phyloP scores from a whole-genome alignment of 164 flowering plant genomes.

The Chimonanthus salicifolius region DNA sequence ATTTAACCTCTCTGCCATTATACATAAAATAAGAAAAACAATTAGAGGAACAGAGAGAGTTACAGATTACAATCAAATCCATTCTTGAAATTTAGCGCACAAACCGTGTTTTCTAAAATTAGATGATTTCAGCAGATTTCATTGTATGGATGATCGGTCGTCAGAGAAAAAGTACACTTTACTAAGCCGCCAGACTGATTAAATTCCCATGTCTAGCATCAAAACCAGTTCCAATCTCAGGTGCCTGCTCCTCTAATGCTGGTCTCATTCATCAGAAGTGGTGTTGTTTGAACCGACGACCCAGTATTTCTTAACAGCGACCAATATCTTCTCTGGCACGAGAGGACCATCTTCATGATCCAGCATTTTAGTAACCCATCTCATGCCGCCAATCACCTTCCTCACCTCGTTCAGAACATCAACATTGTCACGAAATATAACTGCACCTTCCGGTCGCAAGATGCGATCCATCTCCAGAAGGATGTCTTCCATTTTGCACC shows the following conservation, averaged over 20 bases:
- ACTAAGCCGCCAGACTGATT: background rate
- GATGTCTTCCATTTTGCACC: constrained; percentile 71
- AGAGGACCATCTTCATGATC: constrained; percentile 89
- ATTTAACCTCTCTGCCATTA: background rate
- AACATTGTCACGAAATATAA: constrained; percentile 65
- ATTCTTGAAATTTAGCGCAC: background rate
- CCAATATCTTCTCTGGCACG: constrained; percentile 62
- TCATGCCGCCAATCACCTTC: constrained; percentile 54
- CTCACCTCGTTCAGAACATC: constrained; percentile 59
- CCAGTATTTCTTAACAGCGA: constrained; percentile 77
- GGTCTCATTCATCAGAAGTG: constrained; percentile 27
- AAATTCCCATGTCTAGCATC: background rate
- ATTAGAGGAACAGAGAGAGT: background rate
- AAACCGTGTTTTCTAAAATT: background rate
- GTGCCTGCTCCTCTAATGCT: background rate
- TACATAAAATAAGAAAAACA: too few species aligned
- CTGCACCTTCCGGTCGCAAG: constrained; percentile 72
- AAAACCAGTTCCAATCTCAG: background rate
- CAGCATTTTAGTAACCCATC: constrained; percentile 58
- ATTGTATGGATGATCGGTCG: background rate
- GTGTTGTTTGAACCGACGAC: constrained; percentile 37
- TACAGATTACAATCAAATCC: background rate
- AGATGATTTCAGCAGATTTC: background rate
- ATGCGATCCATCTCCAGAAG: constrained; percentile 86
- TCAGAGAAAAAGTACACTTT: background rate